These are phyloP conservation scores for Boletus subcaerulescens DNA, from an alignment of 768 basidiomycete species.

Conservation along the genomic window DNA sequence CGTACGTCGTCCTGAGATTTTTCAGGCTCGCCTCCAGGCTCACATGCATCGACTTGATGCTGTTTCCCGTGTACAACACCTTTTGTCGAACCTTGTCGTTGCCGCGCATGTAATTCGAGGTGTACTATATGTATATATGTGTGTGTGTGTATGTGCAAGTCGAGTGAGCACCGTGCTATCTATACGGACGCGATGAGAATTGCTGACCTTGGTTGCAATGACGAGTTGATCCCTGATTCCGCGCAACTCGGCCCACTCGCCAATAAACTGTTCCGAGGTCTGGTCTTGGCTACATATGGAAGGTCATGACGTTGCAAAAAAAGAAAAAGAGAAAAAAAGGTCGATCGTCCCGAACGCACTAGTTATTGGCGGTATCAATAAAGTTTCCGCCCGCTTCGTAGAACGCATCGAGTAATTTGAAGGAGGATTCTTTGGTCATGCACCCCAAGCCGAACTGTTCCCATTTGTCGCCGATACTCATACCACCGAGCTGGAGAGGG, in stretches of 20 bases:
- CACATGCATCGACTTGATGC: slow-evolving; percentile 33
- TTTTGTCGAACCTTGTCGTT: slow-evolving; percentile 17
- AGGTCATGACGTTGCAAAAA: neutral
- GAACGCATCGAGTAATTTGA: slow-evolving; percentile 46
- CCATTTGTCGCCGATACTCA: slow-evolving; percentile 44
- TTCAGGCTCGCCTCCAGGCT: slow-evolving; percentile 34
- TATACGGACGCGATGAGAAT: neutral
- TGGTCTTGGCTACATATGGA: slow-evolving; percentile 43
- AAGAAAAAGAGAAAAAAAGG: neutral
- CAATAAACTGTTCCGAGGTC: slow-evolving; percentile 50
- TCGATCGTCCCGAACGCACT: slow-evolving; percentile 24
- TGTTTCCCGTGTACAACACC: slow-evolving; percentile 37
- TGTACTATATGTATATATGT: slow-evolving; percentile 4
- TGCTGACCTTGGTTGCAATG: slow-evolving; percentile 39
- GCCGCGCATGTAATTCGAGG: slow-evolving; percentile 14
- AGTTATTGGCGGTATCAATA: slow-evolving; percentile 47
- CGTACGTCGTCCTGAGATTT: slow-evolving; percentile 50
- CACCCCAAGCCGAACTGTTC: slow-evolving; percentile 29
- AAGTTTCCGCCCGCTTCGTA: slow-evolving; percentile 47
- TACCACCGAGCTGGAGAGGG: slow-evolving; percentile 42
- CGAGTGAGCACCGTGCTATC: slow-evolving; percentile 7
- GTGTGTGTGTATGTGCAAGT: neutral
- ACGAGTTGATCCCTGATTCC: slow-evolving; percentile 45
- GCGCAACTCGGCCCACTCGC: slow-evolving; percentile 47
- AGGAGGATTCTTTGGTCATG: slow-evolving; percentile 41